A percentile compares a stretch with the other conserved stretches of the same genome.
Conservation (phyloP, 768 basidiomycete species). For the Lactarius vividus region DNA sequence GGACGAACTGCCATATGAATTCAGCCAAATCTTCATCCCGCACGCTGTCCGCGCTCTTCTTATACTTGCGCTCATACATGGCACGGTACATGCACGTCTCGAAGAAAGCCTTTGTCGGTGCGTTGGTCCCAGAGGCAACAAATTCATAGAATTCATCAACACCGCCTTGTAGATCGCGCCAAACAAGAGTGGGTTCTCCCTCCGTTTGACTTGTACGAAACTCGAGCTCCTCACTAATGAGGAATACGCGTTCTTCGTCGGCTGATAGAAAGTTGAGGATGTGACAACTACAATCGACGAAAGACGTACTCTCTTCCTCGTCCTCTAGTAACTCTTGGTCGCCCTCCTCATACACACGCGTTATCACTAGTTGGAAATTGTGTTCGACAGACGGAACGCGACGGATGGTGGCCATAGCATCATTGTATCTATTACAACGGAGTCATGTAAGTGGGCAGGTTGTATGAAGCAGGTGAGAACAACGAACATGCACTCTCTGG, state of each 20-base stretch:
- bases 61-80: constrained; percentile 94
- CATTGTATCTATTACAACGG: constrained; percentile 68
- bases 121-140: constrained; percentile 70
- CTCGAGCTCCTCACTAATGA: constrained; percentile 86
- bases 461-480: neutral
- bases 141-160: constrained; percentile 94
- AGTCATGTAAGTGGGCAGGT: neutral
- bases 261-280: constrained; percentile 46
- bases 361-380: constrained; percentile 89
- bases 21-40: constrained; percentile 67
- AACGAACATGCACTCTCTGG: constrained; percentile 94
- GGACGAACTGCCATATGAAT: constrained; percentile 77
- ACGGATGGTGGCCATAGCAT: constrained; percentile 92
- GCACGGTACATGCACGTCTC: constrained; percentile 94
- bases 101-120: constrained; percentile 81
- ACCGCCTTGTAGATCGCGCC: constrained; percentile 91
- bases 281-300: neutral
- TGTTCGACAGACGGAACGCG: constrained; percentile 73
- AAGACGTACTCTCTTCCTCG: constrained; percentile 75
- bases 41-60: constrained; percentile 62
- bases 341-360: constrained; percentile 95
- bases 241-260: constrained; percentile 90
- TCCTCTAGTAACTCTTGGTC: constrained; percentile 94
- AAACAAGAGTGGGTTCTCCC: constrained; percentile 79
- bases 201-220: constrained; percentile 75